Base-by-base conservation (phyloP, 2,329 filamentous ascomycete genomes). In the Blastomyces parvus region DNA sequence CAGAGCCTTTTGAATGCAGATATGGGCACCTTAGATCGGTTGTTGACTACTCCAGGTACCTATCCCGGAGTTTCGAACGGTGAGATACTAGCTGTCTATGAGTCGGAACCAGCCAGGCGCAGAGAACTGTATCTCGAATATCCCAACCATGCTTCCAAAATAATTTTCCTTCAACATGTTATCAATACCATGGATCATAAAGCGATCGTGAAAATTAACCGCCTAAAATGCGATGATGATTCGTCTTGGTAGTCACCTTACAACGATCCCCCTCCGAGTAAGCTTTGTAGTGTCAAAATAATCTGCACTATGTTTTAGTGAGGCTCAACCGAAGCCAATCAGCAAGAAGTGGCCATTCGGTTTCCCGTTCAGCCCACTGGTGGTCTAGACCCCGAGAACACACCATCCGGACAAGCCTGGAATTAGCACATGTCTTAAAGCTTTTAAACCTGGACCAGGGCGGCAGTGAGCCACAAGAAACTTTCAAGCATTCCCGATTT, bases 281-380 rank as follows among this genome's bases (percentile, higher is more conserved):
- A 59, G 58, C 58, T 48, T 48, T 46, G 57, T 48, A 33, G 58
- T 11, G 25, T 33, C 42, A 19, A 36, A 36, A 11, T 13, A 22
- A 42, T 25, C 9, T 42, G 55, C 33, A 11, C 55, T 27, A 50
- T 30, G 55, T 27, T 46, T 22, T 48, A 42, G 40, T 33, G 57
- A 59, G 57, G 40, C 57, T 59, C 57, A 59, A 48, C 42, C 13
- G 25, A 33, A 48, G 2, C 57, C 57, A 59, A 59, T 59, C 40
- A 59, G 40, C 14, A 33, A n/a, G 14, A 1, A 22, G 11, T 27
- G 40, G 57, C n/a, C 13, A 13, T 8, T 36, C 40, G 14, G 57
- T 19, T 1, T 40, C 40, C 33, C 55, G 25, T 1, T 25, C 22
- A 58, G 58, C 58, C 40, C 14, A 17, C 42, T 3, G 19, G 25